Conservation (phyloP, 1,284 basidiomycete species). For the Trichosporon sp. region DNA sequence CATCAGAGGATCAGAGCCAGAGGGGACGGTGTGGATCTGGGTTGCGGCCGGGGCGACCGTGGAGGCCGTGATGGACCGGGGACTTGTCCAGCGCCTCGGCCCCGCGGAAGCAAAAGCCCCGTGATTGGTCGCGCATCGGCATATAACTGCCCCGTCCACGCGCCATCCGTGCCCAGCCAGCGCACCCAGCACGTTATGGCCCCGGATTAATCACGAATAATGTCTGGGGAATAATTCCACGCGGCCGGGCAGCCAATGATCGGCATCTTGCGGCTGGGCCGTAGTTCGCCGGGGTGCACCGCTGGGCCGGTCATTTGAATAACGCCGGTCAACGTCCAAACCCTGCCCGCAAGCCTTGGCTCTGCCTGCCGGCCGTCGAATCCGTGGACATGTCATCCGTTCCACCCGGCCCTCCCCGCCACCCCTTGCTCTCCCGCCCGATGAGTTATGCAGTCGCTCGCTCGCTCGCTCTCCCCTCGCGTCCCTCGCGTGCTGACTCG, state of each 20-base stretch:
- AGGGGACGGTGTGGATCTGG: not conserved
- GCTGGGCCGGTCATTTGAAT: not conserved
- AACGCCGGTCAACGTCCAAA: not conserved
- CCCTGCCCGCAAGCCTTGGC: not conserved
- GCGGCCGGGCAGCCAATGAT: not conserved
- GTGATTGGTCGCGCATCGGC: slow-evolving; percentile 1
- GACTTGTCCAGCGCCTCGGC: not conserved
- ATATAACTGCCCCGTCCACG: no score
- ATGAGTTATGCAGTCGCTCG: no score
- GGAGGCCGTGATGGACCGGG: not conserved
- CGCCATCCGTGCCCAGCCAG: no score
- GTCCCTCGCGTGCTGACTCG: no score
- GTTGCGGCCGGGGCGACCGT: not conserved
- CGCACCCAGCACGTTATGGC: not conserved
- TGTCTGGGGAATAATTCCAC: not conserved
- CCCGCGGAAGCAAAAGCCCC: not conserved
- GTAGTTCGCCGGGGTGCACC: not conserved
- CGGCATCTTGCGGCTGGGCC: not conserved
- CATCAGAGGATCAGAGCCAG: not conserved
- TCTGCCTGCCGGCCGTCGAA: not conserved
- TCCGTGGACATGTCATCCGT: not conserved
- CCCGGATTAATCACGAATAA: not conserved
- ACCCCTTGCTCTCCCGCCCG: not conserved
- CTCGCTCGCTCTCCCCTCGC: no score
- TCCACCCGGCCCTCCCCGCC: not conserved